Evolutionary conservation across 306 rosid species (phyloP).

Genomic region (Glycine latifolia): DNA sequence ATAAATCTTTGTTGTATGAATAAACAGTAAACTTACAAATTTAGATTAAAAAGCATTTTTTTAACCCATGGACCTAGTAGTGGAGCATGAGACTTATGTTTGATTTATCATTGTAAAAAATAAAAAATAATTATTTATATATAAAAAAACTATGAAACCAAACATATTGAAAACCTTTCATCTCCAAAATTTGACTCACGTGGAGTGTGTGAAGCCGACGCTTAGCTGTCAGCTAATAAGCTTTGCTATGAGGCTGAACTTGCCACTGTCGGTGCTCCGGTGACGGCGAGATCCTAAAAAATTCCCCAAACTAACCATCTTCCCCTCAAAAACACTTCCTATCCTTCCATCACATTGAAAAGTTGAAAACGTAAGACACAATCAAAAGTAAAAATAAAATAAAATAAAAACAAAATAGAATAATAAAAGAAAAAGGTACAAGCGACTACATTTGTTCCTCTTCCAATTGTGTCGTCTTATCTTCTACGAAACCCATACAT

Average conservation of each 20-base stretch:
- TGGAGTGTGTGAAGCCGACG: conserved; percentile 11
- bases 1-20: too few species aligned
- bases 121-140: too few species aligned
- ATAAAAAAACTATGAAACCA: too few species aligned
- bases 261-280: conserved; percentile 10
- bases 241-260: neutral
- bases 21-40: too few species aligned
- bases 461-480: conserved; percentile 41
- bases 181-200: too few species aligned
- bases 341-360: neutral
- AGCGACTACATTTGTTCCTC: conserved; percentile 18
- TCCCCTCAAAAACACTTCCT: too few species aligned
- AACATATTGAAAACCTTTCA: too few species aligned
- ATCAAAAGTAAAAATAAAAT: neutral
- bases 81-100: too few species aligned
- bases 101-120: too few species aligned
- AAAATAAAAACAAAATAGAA: neutral
- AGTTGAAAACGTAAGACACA: conserved; percentile 57
- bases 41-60: too few species aligned
- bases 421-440: neutral
- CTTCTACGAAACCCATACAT: conserved; percentile 57
- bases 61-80: too few species aligned
- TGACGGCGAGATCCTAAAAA: neutral
- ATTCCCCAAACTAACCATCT: neutral
- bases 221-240: conserved; percentile 34